Conservation (phyloP, 2,329 filamentous ascomycete species). For the Diaporthe batatas region DNA sequence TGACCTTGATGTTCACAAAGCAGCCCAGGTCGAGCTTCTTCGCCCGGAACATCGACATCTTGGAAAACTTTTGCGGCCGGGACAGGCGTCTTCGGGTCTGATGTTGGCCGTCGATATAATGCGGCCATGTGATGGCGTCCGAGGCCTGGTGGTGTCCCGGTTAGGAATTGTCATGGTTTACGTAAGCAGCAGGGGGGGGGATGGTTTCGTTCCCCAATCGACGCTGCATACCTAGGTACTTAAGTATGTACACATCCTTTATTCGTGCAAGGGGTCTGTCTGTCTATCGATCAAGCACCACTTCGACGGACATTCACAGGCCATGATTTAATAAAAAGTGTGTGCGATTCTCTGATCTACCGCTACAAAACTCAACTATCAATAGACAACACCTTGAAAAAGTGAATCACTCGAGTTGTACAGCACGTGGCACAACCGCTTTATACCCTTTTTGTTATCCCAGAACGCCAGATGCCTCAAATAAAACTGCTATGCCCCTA, state of each 20-base stretch:
- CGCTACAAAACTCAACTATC: slow-evolving; percentile 4
- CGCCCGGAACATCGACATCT: slow-evolving; percentile 86
- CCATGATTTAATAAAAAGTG: not conserved
- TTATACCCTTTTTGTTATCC: slow-evolving; percentile 38
- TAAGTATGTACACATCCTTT: too few relatives aligned
- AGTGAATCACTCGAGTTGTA: slow-evolving; percentile 34
- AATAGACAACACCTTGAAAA: slow-evolving; percentile 4
- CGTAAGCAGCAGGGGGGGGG: slow-evolving; percentile 19
- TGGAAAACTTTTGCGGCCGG: slow-evolving; percentile 49
- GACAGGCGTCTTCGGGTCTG: slow-evolving; percentile 11
- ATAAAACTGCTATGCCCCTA: slow-evolving; percentile 12
- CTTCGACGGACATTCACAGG: not conserved
- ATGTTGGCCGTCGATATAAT: slow-evolving; percentile 14
- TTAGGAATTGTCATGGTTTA: not conserved
- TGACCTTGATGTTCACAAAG: slow-evolving; percentile 86
- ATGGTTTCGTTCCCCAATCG: too few relatives aligned
- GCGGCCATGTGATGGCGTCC: slow-evolving; percentile 1
- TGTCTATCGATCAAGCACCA: not conserved
- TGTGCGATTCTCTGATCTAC: slow-evolving; percentile 12
- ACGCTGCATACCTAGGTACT: too few relatives aligned
- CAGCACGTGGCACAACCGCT: slow-evolving; percentile 30
- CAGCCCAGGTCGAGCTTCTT: slow-evolving; percentile 92
- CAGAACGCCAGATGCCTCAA: slow-evolving; percentile 41
- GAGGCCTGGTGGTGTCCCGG: not conserved
- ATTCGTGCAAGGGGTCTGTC: too few relatives aligned